These are phyloP conservation scores for Dichotomocladium elegans DNA, from an alignment of 371 early-diverging fungal genomes.

Conservation along the genomic window DNA sequence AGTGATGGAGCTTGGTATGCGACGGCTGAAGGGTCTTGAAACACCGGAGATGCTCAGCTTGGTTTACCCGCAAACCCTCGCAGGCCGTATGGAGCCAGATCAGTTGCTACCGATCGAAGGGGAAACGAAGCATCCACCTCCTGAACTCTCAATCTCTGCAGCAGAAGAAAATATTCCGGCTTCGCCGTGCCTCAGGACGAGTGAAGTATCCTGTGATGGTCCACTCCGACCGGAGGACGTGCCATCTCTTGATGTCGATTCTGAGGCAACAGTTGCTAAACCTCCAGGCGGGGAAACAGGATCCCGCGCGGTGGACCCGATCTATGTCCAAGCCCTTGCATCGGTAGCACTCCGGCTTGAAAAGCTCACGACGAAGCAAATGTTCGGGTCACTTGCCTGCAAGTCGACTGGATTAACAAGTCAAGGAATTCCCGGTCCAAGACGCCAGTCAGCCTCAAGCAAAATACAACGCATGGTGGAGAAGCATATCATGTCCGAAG, in stretches of 20 bases:
- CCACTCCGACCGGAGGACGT: background rate
- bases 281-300: background rate
- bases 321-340: conserved; percentile 28
- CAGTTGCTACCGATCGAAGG: too few relatives aligned
- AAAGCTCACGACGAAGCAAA: conserved; percentile 27
- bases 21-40: conserved; percentile 85
- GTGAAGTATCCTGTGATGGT: too few relatives aligned
- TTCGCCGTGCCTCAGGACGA: too few relatives aligned
- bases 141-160: background rate
- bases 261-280: too few relatives aligned
- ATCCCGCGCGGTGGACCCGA: conserved; percentile 28
- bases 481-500: conserved; percentile 26
- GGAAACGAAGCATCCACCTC: background rate
- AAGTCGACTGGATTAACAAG: background rate
- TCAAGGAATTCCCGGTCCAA: background rate
- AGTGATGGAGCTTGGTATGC: conserved; percentile 75
- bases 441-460: background rate
- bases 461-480: conserved; percentile 12
- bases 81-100: conserved; percentile 43
- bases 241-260: background rate
- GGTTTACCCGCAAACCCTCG: conserved; percentile 62
- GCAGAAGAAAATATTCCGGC: background rate
- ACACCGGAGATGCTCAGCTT: conserved; percentile 82
- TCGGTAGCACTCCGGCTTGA: conserved; percentile 41
- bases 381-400: background rate